Evolutionary conservation across 140 eudicot species (phyloP).

Genomic region (Anethum foeniculum): DNA sequence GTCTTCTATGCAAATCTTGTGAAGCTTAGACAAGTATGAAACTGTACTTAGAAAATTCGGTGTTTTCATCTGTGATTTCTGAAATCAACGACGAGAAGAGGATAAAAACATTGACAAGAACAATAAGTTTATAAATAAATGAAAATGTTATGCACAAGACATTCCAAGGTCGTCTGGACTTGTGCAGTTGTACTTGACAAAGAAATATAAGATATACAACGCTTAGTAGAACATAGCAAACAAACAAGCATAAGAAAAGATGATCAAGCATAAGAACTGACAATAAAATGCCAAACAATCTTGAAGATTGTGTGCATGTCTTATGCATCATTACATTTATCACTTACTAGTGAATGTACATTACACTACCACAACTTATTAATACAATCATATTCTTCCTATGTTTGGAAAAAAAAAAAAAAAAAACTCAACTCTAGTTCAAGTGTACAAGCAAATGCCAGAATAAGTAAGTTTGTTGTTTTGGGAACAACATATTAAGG

Average conservation of each 20-base stretch:
- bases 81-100: neutral
- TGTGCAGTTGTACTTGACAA: neutral
- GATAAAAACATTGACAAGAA: neutral
- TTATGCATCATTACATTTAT: neutral
- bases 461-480: neutral
- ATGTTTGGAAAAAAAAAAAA: neutral
- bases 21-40: neutral
- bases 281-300: neutral
- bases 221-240: neutral
- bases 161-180: neutral
- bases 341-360: neutral
- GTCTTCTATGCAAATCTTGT: neutral
- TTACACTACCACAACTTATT: too few species aligned
- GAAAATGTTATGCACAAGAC: neutral
- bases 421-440: neutral
- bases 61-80: neutral
- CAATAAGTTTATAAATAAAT: neutral
- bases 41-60: neutral
- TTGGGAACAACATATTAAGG: neutral
- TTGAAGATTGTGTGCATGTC: neutral
- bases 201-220: neutral
- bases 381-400: neutral
- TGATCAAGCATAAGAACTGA: neutral
- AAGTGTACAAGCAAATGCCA: neutral
- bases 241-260: neutral